phyloP scores from a whole-genome alignment of 257 asterid genomes.

The Solanum paucissectum region DNA sequence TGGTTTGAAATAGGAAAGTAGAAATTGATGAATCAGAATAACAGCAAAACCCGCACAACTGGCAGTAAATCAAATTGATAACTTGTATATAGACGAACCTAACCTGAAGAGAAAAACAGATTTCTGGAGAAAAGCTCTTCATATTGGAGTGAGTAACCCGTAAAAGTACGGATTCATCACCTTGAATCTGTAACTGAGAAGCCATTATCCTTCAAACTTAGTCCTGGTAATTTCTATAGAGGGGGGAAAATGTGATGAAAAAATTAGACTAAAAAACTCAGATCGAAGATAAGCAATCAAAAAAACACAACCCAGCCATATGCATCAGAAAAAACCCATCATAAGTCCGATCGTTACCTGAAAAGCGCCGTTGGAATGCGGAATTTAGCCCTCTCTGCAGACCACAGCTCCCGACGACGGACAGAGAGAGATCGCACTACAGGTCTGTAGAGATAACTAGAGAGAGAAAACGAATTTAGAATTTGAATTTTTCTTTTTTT shows the following conservation, averaged over 20 bases:
- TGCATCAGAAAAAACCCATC: not conserved
- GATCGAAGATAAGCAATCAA: not conserved
- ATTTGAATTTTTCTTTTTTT: not conserved
- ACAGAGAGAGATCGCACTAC: not conserved
- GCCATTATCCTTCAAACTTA: slow-evolving; percentile 26
- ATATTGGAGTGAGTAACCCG: slow-evolving; percentile 77
- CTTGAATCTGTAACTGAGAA: slow-evolving; percentile 48
- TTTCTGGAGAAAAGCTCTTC: slow-evolving; percentile 69
- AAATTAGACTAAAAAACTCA: not conserved
- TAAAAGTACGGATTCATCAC: slow-evolving; percentile 67
- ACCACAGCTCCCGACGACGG: not conserved
- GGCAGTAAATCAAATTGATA: not conserved
- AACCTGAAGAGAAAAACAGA: slow-evolving; percentile 69
- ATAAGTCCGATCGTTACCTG: not conserved
- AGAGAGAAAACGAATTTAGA: not conserved
- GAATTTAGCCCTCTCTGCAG: not conserved
- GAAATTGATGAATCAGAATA: not conserved
- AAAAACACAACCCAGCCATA: not conserved
- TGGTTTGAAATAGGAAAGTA: not conserved
- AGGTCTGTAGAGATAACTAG: not conserved
- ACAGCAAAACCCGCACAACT: not conserved
- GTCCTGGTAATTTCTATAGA: not conserved
- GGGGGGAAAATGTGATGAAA: not conserved
- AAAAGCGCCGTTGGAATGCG: not conserved
- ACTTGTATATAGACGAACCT: not conserved